phyloP scores from a whole-genome alignment of 2,329 filamentous ascomycete genomes.

The Sclerotinia spermophila region DNA sequence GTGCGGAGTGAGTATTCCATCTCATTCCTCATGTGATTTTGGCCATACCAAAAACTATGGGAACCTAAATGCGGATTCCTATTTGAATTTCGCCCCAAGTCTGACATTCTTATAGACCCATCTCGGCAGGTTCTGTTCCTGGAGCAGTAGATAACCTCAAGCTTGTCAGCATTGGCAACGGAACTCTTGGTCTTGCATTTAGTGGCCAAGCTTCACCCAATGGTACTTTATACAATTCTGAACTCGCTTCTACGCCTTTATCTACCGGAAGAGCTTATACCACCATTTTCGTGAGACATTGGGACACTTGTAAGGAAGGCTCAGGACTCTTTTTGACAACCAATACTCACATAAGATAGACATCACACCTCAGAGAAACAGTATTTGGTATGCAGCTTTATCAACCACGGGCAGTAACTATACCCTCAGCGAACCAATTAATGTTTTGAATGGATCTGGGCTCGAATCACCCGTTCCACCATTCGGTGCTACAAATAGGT shows the following conservation, averaged over 20 bases:
- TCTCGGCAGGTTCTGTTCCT: constrained; percentile 27
- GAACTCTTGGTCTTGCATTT: constrained; percentile 25
- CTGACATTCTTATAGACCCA: constrained; percentile 23
- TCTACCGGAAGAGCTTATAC: constrained; percentile 28
- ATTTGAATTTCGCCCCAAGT: neutral
- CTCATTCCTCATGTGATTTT: neutral
- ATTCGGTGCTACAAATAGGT: constrained; percentile 26
- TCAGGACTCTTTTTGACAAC: neutral
- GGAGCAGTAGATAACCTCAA: constrained; percentile 30
- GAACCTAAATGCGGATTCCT: too few species aligned
- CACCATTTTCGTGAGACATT: constrained; percentile 29
- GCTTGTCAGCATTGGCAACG: constrained; percentile 21
- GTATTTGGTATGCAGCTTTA: constrained; percentile 30
- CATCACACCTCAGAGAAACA: constrained; percentile 27
- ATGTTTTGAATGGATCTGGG: constrained; percentile 30
- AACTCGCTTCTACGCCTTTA: constrained; percentile 22
- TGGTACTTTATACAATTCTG: constrained; percentile 28
- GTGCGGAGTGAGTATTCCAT: constrained; percentile 24
- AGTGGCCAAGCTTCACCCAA: constrained; percentile 27
- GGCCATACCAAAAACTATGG: too few species aligned
- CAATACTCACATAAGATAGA: constrained; percentile 18
- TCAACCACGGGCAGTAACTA: constrained; percentile 23
- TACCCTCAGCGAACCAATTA: constrained; percentile 29
- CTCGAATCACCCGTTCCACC: constrained; percentile 30
- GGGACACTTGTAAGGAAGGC: constrained; percentile 28